Base-by-base conservation (phyloP, 805 yeast genomes). In the Lachancea sp. region DNA sequence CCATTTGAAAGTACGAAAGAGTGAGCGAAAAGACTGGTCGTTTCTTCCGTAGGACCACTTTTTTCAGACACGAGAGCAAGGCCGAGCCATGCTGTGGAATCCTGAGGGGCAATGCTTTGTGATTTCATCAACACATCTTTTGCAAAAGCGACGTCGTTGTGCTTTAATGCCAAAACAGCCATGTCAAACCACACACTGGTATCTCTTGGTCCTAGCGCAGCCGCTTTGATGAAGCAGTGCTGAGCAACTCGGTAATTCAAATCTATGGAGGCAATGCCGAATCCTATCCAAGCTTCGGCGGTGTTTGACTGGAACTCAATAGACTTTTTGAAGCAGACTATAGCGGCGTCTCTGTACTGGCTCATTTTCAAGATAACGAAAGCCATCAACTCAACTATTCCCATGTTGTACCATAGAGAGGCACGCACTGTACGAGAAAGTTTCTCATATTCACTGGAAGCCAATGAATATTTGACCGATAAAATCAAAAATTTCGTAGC, bases 151-250 rank as follows among this genome's bases (percentile, higher is more conserved):
- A 70, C 53, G 59, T 91, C 98, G 2, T 80, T 80, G 45, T 74
- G 71, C 26, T 76, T 71, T 47, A 91, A 65, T 53, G 85, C 90
- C 30, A 93, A 68, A 6, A 85, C 75, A 0, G 95, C 96, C 47
- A 93, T 67, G 54, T 87, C 86, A 13, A 81, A 74, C 96, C 97
- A 93, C 4, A 81, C 74, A 15, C 67, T 67, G 3, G 82, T 76
- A 45, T 85, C 85, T 43, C 78, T 77, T 6, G 85, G 77, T 39
- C 85, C 82, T 33, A 89, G 64, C 0, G 85, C 72, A 2, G 81
- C 66, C 0, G 97, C 90, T 50, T 86, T 83, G 54, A 93, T 85
- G 55, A 85, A 87, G 61, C 96, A 88, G 66, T 93, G 99, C 64
- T 93, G 99, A 0, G 97, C 72, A 6, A 87, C 84, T 39, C 76